These are phyloP conservation scores for Botrytis tulipae DNA, from an alignment of 2,329 filamentous ascomycete species.

Conservation along the genomic window DNA sequence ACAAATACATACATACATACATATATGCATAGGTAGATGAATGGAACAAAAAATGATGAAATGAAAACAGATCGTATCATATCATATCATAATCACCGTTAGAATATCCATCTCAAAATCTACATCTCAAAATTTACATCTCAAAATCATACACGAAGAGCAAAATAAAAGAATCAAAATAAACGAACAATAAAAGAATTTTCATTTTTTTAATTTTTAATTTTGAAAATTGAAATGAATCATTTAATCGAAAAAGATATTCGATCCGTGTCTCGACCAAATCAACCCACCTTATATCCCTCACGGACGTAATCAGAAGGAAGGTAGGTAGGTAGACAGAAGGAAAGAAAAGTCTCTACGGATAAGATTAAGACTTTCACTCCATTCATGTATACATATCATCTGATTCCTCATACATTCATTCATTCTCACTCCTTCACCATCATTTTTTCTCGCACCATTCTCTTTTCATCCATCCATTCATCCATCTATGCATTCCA, in stretches of 20 bases:
- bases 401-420: background rate
- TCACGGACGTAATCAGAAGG: background rate
- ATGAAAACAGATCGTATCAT: background rate
- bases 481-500: background rate
- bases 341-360: background rate
- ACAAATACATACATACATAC: background rate
- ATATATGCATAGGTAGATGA: background rate
- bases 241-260: background rate
- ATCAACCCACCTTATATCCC: background rate
- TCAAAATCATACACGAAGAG: too few species aligned
- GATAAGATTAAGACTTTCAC: background rate
- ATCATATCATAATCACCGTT: background rate
- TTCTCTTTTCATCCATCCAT: background rate
- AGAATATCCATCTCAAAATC: background rate
- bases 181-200: too few species aligned
- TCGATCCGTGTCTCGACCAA: background rate
- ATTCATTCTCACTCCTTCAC: background rate
- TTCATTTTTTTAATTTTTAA: too few species aligned
- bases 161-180: too few species aligned
- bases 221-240: background rate
- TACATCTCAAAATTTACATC: background rate
- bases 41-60: background rate
- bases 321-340: background rate
- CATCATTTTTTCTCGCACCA: background rate
- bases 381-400: conserved; percentile 4